phyloP scores from a whole-genome alignment of 2,329 filamentous ascomycete species.

The Huntiella omanensis region DNA sequence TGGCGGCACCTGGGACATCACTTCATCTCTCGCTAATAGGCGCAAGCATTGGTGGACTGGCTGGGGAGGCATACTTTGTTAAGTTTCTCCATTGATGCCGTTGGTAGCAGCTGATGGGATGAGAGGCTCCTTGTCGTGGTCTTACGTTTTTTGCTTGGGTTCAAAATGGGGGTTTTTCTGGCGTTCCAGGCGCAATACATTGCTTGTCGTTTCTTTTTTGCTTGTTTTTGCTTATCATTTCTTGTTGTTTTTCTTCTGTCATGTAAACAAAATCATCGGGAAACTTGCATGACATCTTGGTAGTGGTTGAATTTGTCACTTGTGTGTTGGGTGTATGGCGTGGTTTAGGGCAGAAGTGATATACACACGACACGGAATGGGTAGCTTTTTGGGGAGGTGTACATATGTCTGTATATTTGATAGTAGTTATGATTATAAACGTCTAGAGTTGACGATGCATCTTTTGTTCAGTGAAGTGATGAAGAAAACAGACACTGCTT shows the following conservation, averaged over 20 bases:
- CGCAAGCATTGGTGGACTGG: too few relatives aligned
- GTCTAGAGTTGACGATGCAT: too few relatives aligned
- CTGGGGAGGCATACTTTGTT: neutral
- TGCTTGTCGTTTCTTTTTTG: conserved; percentile 10
- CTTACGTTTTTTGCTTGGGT: conserved; percentile 12
- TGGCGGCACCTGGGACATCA: neutral
- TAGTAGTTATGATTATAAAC: too few relatives aligned
- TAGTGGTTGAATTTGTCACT: conserved; percentile 10
- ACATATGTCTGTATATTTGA: too few relatives aligned
- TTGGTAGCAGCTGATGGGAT: neutral
- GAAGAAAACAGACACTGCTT: too few relatives aligned
- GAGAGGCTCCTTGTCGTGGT: conserved; percentile 6
- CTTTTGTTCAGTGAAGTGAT: too few relatives aligned
- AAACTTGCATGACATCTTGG: conserved; percentile 8
- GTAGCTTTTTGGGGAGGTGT: too few relatives aligned
- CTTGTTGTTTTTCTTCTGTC: conserved; percentile 7
- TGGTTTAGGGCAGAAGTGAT: too few relatives aligned
- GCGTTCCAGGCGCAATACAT: conserved; percentile 12
- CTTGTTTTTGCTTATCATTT: conserved; percentile 8
- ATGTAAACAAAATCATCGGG: conserved; percentile 10
- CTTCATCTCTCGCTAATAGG: too few relatives aligned
- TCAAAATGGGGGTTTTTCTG: conserved; percentile 12
- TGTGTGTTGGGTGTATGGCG: neutral
- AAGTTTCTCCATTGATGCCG: too few relatives aligned
- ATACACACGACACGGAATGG: too few relatives aligned